Base-by-base conservation (phyloP, 208 protist species). In the Crithidia mellificae region DNA sequence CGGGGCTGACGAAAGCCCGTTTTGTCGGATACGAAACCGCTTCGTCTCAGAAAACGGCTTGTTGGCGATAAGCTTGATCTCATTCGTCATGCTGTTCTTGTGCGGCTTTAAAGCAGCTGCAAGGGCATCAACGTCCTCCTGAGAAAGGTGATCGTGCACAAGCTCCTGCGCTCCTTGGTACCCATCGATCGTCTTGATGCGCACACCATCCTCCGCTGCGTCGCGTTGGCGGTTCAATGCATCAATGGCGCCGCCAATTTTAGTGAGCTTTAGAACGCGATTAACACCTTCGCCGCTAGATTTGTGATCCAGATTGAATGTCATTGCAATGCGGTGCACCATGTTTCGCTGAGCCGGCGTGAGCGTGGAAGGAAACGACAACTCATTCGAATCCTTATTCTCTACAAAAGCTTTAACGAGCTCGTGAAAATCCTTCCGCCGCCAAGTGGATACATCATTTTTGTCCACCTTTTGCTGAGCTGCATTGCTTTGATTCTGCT, bases 81-180 rank as follows among this genome's bases (percentile, higher is more conserved):
- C 69, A 12, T 53, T 57, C n/a, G 80, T 75, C 83, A 90, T 87
- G 17, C 62, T 69, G 27, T 61, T 76, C 39, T 87, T 78, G 47
- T 85, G 67, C 12, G 77, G 82, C 17, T 59, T 49, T 9, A 90
- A 57, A 8, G 70, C 34, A 0, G 51, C 22, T 20, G 59, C 53
- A 14, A 90, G 68, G 6, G 81, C 46, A 27, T 62, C 44, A 30
- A 81, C 27, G 39, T 80, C 77, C 6, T 55, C 63, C 30, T 22
- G 15, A 34, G 62, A 72, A 8, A 89, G 51, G 49, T 82, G 84
- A 32, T 75, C 61, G 62, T 81, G 65, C 36, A 78, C 73, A 20
- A 93, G 78, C 46, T 58, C 43, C 67, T 93, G 87, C n/a, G 84
- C 87, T 19, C 90, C 87, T 77, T 92, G 87, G 69, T 84, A 93